phyloP scores from a whole-genome alignment of 129 eudicot species.

The Dittrichia graveolens region DNA sequence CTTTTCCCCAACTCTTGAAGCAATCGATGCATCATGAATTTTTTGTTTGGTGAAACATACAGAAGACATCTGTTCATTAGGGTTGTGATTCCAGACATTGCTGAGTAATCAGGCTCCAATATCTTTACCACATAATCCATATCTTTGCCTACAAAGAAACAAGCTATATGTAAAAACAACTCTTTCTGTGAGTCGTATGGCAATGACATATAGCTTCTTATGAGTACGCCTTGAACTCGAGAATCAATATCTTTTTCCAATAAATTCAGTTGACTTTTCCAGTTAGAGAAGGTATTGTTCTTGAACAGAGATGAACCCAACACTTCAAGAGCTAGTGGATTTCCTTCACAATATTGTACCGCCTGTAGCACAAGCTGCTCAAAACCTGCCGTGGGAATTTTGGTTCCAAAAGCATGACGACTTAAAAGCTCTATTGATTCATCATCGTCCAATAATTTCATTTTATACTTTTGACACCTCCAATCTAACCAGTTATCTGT shows the following conservation, averaged over 20 bases:
- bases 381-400: slow-evolving; percentile 12
- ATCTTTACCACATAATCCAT: slow-evolving; percentile 7
- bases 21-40: slow-evolving; percentile 28
- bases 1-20: slow-evolving; percentile 31
- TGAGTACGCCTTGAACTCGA: neutral
- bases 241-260: slow-evolving; percentile 11
- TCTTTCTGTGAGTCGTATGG: neutral
- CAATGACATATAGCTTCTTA: slow-evolving; percentile 3
- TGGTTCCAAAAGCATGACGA: slow-evolving; percentile 37
- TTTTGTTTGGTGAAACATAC: neutral
- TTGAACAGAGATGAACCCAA: slow-evolving; percentile 30
- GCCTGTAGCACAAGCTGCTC: neutral
- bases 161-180: slow-evolving; percentile 30
- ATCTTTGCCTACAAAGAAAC: slow-evolving; percentile 34
- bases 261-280: slow-evolving; percentile 25
- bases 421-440: slow-evolving; percentile 4
- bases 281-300: neutral
- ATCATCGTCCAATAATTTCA: neutral
- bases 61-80: slow-evolving; percentile 31
- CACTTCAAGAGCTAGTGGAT: slow-evolving; percentile 36
- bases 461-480: neutral
- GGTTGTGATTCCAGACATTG: slow-evolving; percentile 27
- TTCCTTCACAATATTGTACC: slow-evolving; percentile 6
- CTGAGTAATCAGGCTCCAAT: slow-evolving; percentile 20
- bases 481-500: neutral